Evolutionary conservation across 2,329 filamentous ascomycete genomes (phyloP).

Genomic region (Leptosphaerulina australis): DNA sequence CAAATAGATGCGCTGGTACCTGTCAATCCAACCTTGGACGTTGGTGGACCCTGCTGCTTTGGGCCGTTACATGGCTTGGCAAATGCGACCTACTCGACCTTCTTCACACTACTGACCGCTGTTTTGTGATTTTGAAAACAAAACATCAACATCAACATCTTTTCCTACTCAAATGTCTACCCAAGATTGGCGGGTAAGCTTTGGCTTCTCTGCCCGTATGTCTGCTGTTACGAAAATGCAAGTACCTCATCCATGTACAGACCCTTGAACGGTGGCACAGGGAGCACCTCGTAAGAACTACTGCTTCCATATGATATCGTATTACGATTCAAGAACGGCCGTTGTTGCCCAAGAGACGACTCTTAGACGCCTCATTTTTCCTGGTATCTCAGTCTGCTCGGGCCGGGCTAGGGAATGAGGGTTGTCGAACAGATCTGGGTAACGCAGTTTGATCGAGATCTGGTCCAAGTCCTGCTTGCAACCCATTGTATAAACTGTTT

Average conservation of each 20-base stretch:
- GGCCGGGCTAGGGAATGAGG: constrained; percentile 3
- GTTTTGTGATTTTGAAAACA: constrained; percentile 8
- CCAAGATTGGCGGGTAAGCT: constrained; percentile 48
- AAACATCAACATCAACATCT: constrained; percentile 5
- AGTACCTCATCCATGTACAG: constrained; percentile 37
- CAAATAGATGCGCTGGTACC: constrained; percentile 10
- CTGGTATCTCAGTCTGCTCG: constrained; percentile 6
- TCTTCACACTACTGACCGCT: constrained; percentile 16
- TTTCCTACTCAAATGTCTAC: constrained; percentile 28
- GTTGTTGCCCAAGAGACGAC: constrained; percentile 16
- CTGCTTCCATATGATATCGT: constrained; percentile 12
- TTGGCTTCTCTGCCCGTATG: constrained; percentile 56
- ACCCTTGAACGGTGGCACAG: constrained; percentile 13
- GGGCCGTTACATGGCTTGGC: constrained; percentile 17
- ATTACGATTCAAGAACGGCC: constrained; percentile 5
- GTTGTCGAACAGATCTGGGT: constrained; percentile 8
- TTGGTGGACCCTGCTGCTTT: constrained; percentile 17
- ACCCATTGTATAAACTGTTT: constrained; percentile 12
- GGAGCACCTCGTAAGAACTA: constrained; percentile 28
- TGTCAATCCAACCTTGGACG: constrained; percentile 8
- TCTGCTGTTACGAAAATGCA: constrained; percentile 56
- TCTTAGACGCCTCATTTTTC: constrained; percentile 8
- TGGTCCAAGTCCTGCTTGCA: constrained; percentile 6
- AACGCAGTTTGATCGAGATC: constrained; percentile 8
- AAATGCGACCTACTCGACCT: constrained; percentile 7